Percentiles rank a stretch among this genome's conserved stretches.
These are phyloP conservation scores for Carex kokanica DNA, from an alignment of 176 grass and related monocot genomes.

Conservation along the genomic window DNA sequence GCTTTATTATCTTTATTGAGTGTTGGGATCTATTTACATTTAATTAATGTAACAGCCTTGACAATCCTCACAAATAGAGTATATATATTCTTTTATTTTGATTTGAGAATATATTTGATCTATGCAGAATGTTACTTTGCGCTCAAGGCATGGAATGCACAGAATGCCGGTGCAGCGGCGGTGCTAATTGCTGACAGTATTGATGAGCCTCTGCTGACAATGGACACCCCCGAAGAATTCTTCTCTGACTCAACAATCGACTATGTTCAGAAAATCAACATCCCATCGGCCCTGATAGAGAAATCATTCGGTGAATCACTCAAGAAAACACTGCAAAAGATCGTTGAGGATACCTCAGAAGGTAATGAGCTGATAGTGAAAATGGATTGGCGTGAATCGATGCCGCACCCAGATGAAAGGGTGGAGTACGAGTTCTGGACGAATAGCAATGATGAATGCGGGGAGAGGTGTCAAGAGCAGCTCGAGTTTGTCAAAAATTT, in stretches of 20 bases:
- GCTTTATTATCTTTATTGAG: not conserved
- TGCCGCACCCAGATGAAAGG: slow-evolving; percentile 92
- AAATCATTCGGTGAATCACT: slow-evolving; percentile 57
- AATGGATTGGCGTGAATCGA: slow-evolving; percentile 87
- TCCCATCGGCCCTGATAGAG: slow-evolving; percentile 76
- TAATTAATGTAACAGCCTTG: not conserved
- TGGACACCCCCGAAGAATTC: slow-evolving; percentile 72
- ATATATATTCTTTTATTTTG: not conserved
- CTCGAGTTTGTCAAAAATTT: slow-evolving; percentile 57
- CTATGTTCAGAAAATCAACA: slow-evolving; percentile 74
- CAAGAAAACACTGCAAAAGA: slow-evolving; percentile 39
- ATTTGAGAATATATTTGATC: not conserved
- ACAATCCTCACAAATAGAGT: not conserved
- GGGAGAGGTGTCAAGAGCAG: slow-evolving; percentile 72
- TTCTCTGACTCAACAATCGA: slow-evolving; percentile 15
- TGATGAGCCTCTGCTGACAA: slow-evolving; percentile 83
- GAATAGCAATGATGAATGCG: slow-evolving; percentile 98
- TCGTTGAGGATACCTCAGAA: not conserved
- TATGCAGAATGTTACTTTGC: slow-evolving; percentile 83
- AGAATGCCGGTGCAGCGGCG: slow-evolving; percentile 79
- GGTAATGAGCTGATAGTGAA: slow-evolving; percentile 63
- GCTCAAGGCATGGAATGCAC: slow-evolving; percentile 88
- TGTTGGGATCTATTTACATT: not conserved
- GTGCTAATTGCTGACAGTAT: slow-evolving; percentile 69
- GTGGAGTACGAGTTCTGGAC: slow-evolving; percentile 99